Evolutionary conservation across 2,329 filamentous ascomycete species (phyloP), one percentile per base, ranked within the genome.

Genomic region (Xylaria sp.): DNA sequence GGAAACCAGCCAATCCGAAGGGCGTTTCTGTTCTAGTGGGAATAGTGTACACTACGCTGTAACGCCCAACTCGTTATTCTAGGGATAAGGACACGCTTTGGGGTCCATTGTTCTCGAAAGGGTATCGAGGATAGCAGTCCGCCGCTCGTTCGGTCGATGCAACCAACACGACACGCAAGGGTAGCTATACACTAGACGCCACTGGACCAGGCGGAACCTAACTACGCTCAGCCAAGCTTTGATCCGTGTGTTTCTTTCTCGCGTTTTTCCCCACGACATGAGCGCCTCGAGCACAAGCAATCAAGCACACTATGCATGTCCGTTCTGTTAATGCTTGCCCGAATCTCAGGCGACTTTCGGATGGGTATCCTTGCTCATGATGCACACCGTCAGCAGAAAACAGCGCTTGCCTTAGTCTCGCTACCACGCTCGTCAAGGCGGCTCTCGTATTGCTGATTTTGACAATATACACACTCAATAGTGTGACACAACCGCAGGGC

Each of bases 391-490:
- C 14, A 5, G 17, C 12, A 33, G 37, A 15, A 21, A 40, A 33
- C 28, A 35, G 3, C 6, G 12, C 17, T 14, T 11, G 33, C 43
- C 25, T 37, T n/a, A 40, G 31, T 15, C 58, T 15, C 12, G n/a
- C 28, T 25, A 19, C 17, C 47, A 6, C 38, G 11, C 53, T 50
- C 50, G 25, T 58, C 9, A 25, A 38, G 37, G 21, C 14, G 3
- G 31, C 46, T 14, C 19, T 35, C 45, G 40, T 46, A 17, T 52
- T 59, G 54, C 35, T 59, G 43, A 45, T 38, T 54, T 46, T 55
- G 35, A 59, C 37, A 19, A 50, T 51, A n/a, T 25, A 35, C 12
- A 38, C 38, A 51, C 45, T 63, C 61, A 37, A 63, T 63, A 63
- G 57, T 63, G 40, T 52, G 33, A 46, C 46, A 23, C 12, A n/a